Evolutionary conservation across 192 early-diverging fungal genomes (phyloP), one percentile per base, ranked within the genome.

Genomic region (Allomyces macrogynus): DNA sequence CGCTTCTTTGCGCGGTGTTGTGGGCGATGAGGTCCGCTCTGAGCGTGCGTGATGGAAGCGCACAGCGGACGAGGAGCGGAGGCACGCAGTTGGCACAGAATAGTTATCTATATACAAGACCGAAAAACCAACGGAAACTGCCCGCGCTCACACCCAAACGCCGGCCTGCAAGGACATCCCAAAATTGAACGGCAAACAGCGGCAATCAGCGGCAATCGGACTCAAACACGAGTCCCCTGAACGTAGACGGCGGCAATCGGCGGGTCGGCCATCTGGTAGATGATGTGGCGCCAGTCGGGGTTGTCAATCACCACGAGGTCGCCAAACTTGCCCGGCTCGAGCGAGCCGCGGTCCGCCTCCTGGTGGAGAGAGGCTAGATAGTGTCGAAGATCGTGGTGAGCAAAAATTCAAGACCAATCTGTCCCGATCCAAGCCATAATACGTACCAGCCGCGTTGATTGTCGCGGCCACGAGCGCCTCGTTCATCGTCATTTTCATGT

Each of bases 251-350:
- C 68, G 22, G 43, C 68, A 65, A 69, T 65, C 49, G 68, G 68
- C 64, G 68, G 61, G 42, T 69, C 68, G 5, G 60, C 68, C 61
- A 69, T 65, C 24, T 69, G 63, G 62, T 69, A 69, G 8, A 69
- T 63, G 14, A 69, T 32, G 54, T 69, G 68, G 24, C 64, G 64
- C 68, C 68, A 69, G 40, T 65, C 26, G 12, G 63, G 23, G 60
- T 60, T n/a, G 60, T 69, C 63, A 10, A 69, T 64, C 66, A 69
- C 64, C 49, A 69, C 68, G n/a, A 69, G 32, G 25, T 69, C 65
- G 7, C 68, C 68, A 63, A 63, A 69, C 64, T 69, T 69, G 14
- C 68, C 68, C 12, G 65, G 64, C 60, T 69, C 68, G 40, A 69
- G 60, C 16, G 23, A 32, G 10, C 68, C 68, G 42, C 65, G 68